Evolutionary conservation across 192 early-diverging fungal genomes (phyloP), one percentile per base, ranked within the genome.

Genomic region (Pilaira anomala): DNA sequence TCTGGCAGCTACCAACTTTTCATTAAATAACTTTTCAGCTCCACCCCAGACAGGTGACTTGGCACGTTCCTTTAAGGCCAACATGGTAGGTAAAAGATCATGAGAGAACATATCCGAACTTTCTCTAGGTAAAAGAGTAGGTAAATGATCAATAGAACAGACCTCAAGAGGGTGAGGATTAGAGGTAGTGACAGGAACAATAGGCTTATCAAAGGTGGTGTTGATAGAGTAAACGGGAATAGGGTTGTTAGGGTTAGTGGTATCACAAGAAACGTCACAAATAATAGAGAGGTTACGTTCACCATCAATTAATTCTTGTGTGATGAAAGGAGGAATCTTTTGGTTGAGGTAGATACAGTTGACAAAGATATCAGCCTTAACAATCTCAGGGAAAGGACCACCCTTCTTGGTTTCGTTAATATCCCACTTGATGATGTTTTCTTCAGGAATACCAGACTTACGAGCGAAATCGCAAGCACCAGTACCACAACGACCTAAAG

Each of bases 291-390:
- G 67, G 46, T 80, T 80, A 54, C 94, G 83, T 40, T 83, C 75
- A 51, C 62, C 68, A 63, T 90, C 86, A 50, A 93, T 75, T 84
- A 87, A 83, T 51, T 89, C 85, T 61, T 81, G 84, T 22, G 93
- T 96, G 71, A 98, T 68, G 73, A 98, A 98, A 29, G 96, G 94
- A 55, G 95, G 94, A 63, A 98, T 98, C 70, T 87, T 82, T 42
- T 87, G 75, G 71, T 83, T 89, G 60, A 98, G 85, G 71, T 98
- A 98, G 81, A 98, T 98, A 83, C 93, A 98, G 86, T 98, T 98
- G 88, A 98, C 87, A 80, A 98, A 98, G 67, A 97, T 90, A 72
- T 98, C 94, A 39, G 80, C 73, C 36, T 86, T 79, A 67, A 91
- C 76, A 56, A 98, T 97, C 76, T 96, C 90, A 36, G 76, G 74